Base-by-base conservation (phyloP, 2,329 filamentous ascomycete genomes). In the Colletotrichum tamarilloi region DNA sequence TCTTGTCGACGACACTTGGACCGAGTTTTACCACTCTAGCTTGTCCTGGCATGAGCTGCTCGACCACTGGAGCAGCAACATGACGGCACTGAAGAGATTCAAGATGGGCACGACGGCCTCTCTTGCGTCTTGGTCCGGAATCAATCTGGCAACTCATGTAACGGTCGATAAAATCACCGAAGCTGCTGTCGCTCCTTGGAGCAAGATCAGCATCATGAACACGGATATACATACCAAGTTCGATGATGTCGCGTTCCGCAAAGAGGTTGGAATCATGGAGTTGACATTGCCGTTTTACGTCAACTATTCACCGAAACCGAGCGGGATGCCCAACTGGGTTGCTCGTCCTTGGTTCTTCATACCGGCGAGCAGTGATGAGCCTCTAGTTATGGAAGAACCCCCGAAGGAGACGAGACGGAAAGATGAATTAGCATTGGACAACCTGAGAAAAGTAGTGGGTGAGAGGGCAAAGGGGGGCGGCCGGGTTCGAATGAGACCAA, bases 211-310 rank as follows among this genome's bases (percentile, higher is more conserved):
- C 42, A n/a, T n/a, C 42, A 49, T 49, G 19, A 22, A 4, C 19
- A 49, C 42, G 42, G 42, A 49, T 11, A 49, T 49, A 19, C 42
- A 49, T 49, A 3, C 42, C 3, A 49, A 22, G 19, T 49, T 49
- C 19, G 42, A 49, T 49, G 42, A 49, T 49, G 16, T 5, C 42
- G 42, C 19, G 4, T 49, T 49, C 19, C 42, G 42, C 42, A 49
- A 49, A 22, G 19, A 49, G 19, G 19, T 49, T 49, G 42, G 42
- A 11, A 9, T 49, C 3, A 49, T 49, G 42, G 42, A 49, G n/a
- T 19, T 69, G 4, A n/a, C 24, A 12, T 22, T 58, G 6, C 67
- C 67, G 14, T 64, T 69, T 11, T 69, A 69, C 26, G 67, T 69
- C 22, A 57, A 46, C 12, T 69, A 57, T 24, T 46, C 46, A 19